Evolutionary conservation across 768 basidiomycete species (phyloP), one percentile per base, ranked within the genome.

Genomic region (Boletellus ananas): DNA sequence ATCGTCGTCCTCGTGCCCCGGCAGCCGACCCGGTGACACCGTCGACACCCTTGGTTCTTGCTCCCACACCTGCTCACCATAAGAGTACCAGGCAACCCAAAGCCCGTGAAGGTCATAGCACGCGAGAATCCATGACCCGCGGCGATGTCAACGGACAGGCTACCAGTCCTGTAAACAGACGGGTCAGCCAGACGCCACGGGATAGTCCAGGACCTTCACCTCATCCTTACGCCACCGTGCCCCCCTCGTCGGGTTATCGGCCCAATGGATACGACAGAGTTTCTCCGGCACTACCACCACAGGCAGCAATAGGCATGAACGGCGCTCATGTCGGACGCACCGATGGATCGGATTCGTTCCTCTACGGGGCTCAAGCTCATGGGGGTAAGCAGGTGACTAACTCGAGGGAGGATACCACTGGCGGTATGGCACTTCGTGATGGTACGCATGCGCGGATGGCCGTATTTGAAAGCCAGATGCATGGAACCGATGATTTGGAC

Each of bases 211-310:
- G 74, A 10, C 73, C 84, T 35, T 69, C 76, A 17, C 71, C 83
- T 27, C 88, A 90, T 62, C 88, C 88, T 29, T 90, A 90, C 49
- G 88, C 87, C 9, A 74, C 79, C 33, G 79, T 82, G 7, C 79
- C 83, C 6, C 79, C 74, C 49, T 71, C 79, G 1, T 77, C 72
- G 37, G 80, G 78, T 3, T 83, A 82, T 61, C 81, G 84, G 16
- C 66, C 70, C 34, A 66, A 67, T 51, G 64, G 68, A 48, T 87
- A 83, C 54, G 85, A 79, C 20, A 77, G 83, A 35, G 76, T 75
- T 49, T 84, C 83, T 4, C 74, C 81, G 38, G 59, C 55, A 48
- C 45, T 57, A 43, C 73, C 74, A 40, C 45, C 72, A 17, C 54
- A 70, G 68, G 47, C 65, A 56, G 55, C 72, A 63, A 56, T 66